Evolutionary conservation across 1,284 basidiomycete genomes (phyloP).

Genomic region (Vanrija sp.): DNA sequence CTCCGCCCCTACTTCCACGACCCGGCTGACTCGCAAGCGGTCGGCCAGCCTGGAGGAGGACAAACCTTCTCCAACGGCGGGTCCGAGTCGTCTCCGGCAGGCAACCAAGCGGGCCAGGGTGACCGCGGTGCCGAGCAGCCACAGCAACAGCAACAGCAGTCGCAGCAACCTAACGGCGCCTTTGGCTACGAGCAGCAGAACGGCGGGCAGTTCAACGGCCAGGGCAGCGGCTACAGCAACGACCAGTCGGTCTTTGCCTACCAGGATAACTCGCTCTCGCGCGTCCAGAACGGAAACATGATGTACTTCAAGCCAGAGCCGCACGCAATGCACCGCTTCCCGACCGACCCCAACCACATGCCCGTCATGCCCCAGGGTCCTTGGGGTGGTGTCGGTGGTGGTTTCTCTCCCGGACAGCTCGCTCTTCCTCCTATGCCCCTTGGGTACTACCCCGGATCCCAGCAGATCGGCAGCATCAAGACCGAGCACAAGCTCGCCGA

Average conservation of each 20-base stretch:
- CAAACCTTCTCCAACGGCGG: background rate
- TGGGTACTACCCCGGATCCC: conserved; percentile 13
- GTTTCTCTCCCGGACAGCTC: conserved; percentile 29
- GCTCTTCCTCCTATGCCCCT: conserved; percentile 18
- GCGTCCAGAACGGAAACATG: conserved; percentile 11
- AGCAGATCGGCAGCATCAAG: background rate
- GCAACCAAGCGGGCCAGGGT: background rate
- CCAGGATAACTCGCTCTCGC: conserved; percentile 14
- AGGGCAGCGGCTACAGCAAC: background rate
- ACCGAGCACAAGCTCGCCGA: background rate
- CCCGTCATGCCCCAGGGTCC: conserved; percentile 2
- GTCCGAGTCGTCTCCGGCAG: background rate
- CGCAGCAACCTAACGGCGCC: background rate
- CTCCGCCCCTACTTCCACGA: conserved; percentile 15
- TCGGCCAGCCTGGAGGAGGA: conserved; percentile 3
- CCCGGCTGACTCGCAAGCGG: conserved; percentile 7
- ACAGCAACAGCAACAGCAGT: background rate
- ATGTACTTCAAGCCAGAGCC: conserved; percentile 19
- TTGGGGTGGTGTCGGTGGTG: conserved; percentile 22
- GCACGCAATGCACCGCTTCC: conserved; percentile 5
- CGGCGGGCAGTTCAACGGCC: conserved; percentile 4
- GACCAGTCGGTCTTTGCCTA: conserved; percentile 16
- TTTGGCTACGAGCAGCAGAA: conserved; percentile 8
- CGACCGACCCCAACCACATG: conserved; percentile 3
- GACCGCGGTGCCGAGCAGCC: conserved; percentile 3